Evolutionary conservation across 169 alveolate genomes (phyloP).

Genomic region (Besnoitia besnoiti): DNA sequence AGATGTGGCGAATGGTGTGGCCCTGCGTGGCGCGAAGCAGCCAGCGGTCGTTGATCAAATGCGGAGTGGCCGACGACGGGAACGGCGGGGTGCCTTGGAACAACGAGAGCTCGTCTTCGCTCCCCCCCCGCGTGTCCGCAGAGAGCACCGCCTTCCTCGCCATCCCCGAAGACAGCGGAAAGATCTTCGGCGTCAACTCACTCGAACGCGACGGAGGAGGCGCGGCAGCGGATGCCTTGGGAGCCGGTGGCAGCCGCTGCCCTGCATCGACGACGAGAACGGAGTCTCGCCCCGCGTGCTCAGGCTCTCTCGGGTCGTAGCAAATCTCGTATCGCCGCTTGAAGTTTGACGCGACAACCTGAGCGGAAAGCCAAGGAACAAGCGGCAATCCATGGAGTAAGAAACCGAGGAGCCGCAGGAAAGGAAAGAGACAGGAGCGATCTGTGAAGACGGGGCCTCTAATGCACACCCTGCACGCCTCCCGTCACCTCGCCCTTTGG

Average conservation of each 20-base stretch:
- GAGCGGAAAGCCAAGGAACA: neutral
- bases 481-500: no score
- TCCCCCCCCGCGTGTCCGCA: neutral
- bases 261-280: no score
- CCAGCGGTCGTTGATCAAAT: slow-evolving; percentile 50
- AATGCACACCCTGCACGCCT: no score
- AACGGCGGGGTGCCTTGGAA: neutral
- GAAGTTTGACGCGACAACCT: slow-evolving; percentile 50
- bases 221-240: neutral
- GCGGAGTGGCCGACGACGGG: slow-evolving; percentile 10
- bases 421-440: neutral
- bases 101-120: neutral
- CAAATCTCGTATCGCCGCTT: slow-evolving; percentile 55
- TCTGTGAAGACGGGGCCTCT: no score
- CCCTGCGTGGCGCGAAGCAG: slow-evolving; percentile 67
- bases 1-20: slow-evolving; percentile 52
- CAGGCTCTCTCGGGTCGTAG: slow-evolving; percentile 55
- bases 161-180: neutral
- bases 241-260: neutral
- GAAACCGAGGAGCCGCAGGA: neutral
- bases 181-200: neutral
- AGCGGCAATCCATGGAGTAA: neutral
- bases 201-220: neutral
- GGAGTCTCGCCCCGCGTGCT: neutral
- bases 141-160: neutral